phyloP scores from a whole-genome alignment of 768 basidiomycete species.

The Ramaria rubella region DNA sequence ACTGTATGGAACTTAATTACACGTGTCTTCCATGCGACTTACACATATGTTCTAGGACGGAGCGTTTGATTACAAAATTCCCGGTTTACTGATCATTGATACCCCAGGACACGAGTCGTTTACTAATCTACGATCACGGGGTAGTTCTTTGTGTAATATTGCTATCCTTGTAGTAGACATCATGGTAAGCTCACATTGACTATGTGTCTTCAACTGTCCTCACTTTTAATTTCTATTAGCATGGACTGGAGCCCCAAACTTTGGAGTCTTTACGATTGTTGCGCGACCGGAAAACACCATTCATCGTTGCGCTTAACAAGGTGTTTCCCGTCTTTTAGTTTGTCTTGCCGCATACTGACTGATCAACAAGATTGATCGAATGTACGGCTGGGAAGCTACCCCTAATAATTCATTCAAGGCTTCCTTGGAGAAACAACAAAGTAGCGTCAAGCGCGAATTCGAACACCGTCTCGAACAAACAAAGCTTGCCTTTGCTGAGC shows the following conservation, averaged over 20 bases:
- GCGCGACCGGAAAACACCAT: slow-evolving; percentile 90
- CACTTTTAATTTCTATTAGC: slow-evolving; percentile 39
- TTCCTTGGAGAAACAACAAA: slow-evolving; percentile 76
- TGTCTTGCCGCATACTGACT: not conserved
- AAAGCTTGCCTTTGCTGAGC: slow-evolving; percentile 92
- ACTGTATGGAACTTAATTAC: slow-evolving; percentile 38
- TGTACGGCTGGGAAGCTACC: slow-evolving; percentile 90
- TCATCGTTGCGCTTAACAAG: slow-evolving; percentile 98
- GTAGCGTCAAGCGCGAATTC: slow-evolving; percentile 82
- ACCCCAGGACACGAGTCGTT: slow-evolving; percentile 99
- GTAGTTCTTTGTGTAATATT: slow-evolving; percentile 96
- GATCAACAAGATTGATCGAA: slow-evolving; percentile 78
- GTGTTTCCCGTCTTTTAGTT: slow-evolving; percentile 28
- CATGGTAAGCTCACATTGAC: slow-evolving; percentile 49
- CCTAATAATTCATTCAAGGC: slow-evolving; percentile 91
- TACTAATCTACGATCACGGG: slow-evolving; percentile 91
- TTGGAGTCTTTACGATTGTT: slow-evolving; percentile 91
- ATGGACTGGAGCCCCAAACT: slow-evolving; percentile 97
- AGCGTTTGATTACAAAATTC: slow-evolving; percentile 88
- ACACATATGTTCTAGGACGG: slow-evolving; percentile 49
- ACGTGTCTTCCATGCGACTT: not conserved
- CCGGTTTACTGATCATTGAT: slow-evolving; percentile 93
- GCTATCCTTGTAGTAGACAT: slow-evolving; percentile 99
- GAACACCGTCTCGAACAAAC: slow-evolving; percentile 82
- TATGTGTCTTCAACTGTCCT: not conserved